These are phyloP conservation scores for Malassezia globosa DNA, from an alignment of 1,284 basidiomycete genomes.

Conservation along the genomic window DNA sequence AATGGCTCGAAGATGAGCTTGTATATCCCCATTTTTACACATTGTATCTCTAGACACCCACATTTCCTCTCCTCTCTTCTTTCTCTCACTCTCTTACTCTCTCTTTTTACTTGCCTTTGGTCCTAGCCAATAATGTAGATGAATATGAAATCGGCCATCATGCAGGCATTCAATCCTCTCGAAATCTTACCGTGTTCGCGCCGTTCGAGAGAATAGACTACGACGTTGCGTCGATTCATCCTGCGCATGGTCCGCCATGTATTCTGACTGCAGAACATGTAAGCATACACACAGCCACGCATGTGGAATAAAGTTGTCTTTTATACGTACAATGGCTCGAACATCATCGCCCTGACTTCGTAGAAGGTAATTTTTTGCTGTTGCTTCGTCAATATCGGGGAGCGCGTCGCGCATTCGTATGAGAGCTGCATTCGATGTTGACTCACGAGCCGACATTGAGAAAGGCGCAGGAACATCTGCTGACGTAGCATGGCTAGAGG, in stretches of 20 bases:
- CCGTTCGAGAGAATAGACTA: slow-evolving; percentile 10
- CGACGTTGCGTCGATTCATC: slow-evolving; percentile 4
- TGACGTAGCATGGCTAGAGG: slow-evolving; percentile 3
- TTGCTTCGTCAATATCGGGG: slow-evolving; percentile 10
- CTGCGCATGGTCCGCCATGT: slow-evolving; percentile 10
- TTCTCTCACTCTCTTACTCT: too few species aligned
- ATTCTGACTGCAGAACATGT: slow-evolving; percentile 6
- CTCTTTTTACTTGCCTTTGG: background rate
- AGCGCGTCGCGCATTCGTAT: slow-evolving; percentile 11
- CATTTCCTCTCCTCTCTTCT: too few species aligned
- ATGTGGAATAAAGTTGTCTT: too few species aligned
- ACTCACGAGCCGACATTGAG: background rate
- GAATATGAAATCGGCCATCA: background rate
- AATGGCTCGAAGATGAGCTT: slow-evolving; percentile 61
- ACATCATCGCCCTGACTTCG: slow-evolving; percentile 9
- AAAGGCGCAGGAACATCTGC: background rate
- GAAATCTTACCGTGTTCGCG: slow-evolving; percentile 6
- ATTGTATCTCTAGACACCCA: slow-evolving; percentile 23
- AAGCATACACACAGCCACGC: background rate
- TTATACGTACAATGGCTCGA: slow-evolving; percentile 1
- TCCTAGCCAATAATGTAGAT: background rate
- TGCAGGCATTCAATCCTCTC: background rate
- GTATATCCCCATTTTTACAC: slow-evolving; percentile 46
- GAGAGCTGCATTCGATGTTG: slow-evolving; percentile 1
- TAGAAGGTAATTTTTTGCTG: slow-evolving; percentile 4